Evolutionary conservation across 2,329 filamentous ascomycete genomes (phyloP), one percentile per base, ranked within the genome.

Genomic region (Pezicula carpinea): DNA sequence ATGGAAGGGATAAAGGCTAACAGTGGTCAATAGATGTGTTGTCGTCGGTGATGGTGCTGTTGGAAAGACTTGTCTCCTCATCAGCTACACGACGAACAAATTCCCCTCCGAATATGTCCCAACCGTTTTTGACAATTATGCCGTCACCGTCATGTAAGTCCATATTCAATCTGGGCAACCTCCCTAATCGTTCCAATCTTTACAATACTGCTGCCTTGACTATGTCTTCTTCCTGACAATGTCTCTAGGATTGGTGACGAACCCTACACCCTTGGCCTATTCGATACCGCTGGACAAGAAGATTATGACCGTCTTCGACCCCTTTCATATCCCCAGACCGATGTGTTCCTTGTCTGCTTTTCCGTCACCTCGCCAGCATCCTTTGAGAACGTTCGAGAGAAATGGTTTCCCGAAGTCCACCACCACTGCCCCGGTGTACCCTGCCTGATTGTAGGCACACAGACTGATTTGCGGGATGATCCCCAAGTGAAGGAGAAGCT

Each of bases 61-160:
- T 60, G 93, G 93, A 70, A 99, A 99, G 80, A 99, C 93, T 58
- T 99, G 93, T 74, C 83, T 99, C 56, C 83, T 99, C 66, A 99
- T 99, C 75, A 95, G 89, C 69, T 99, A 99, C 74, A 99, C 93
- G 56, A 99, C 93, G 56, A 99, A 99, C 80, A 97, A 97, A 65
- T 99, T 99, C 70, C 93, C 93, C 31, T 96, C 91, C 63, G 93
- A 99, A 91, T 99, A 99, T 70, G 93, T 99, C 49, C 93, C 93
- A 44, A 99, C 93, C 23, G 93, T 99, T 55, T 99, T 99, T 71
- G 93, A 99, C 72, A 99, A 99, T 74, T 99, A 99, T 80, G 93
- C 93, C 49, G 93, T 99, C 68, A 99, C 93, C 58, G 93, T 99
- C 59, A 99, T 99, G 93, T 96, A 79, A 84, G 90, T 85, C 21